Evolutionary conservation across 257 asterid species (phyloP).

Genomic region (Orobanche coerulescens): DNA sequence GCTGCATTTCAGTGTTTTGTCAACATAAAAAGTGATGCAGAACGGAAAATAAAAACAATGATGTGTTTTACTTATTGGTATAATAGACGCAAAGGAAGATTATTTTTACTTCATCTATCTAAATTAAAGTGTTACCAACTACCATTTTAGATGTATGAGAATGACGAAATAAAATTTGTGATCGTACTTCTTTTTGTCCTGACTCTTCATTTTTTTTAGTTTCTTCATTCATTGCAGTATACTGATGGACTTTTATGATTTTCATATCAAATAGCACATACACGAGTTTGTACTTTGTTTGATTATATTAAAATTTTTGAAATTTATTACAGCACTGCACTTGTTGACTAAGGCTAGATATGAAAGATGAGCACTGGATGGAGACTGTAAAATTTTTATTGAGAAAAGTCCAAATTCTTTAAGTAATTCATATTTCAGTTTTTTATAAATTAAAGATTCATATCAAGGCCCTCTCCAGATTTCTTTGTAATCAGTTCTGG

Average conservation of each 20-base stretch:
- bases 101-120: not conserved
- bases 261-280: not conserved
- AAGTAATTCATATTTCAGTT: not conserved
- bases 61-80: not conserved
- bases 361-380: not conserved
- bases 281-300: not conserved
- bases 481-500: slow-evolving; percentile 14
- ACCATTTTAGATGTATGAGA: not conserved
- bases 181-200: not conserved
- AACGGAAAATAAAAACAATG: not conserved
- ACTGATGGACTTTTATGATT: not conserved
- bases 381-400: not conserved
- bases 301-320: not conserved
- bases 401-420: slow-evolving; percentile 6
- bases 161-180: not conserved
- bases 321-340: not conserved
- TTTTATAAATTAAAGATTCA: slow-evolving; percentile 1
- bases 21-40: not conserved
- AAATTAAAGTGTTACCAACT: not conserved
- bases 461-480: not conserved
- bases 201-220: not conserved
- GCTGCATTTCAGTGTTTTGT: not conserved
- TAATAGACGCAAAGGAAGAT: not conserved
- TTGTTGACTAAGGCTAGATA: not conserved
- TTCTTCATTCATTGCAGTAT: not conserved